Percentiles rank a stretch among this genome's conserved stretches.
Evolutionary conservation across 2,329 filamentous ascomycete species (phyloP).

Genomic region (Fusarium sp.): DNA sequence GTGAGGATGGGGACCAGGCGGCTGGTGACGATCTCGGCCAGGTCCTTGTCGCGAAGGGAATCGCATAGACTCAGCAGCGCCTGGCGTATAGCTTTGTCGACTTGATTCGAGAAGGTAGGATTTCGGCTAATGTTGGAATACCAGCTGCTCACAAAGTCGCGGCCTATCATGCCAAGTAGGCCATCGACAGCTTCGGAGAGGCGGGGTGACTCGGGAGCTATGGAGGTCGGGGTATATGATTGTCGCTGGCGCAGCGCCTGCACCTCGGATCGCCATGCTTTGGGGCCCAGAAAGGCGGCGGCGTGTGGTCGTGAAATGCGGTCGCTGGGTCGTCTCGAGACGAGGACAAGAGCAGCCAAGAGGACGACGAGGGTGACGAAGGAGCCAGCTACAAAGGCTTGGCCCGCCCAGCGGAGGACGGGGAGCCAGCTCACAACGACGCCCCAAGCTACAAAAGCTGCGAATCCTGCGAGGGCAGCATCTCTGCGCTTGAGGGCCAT

Average conservation of each 20-base stretch:
- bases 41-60: slow-evolving; percentile 78
- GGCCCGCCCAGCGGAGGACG: slow-evolving; percentile 82
- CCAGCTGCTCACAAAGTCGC: slow-evolving; percentile 91
- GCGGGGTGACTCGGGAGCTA: slow-evolving; percentile 80
- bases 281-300: slow-evolving; percentile 69
- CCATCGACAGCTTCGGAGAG: slow-evolving; percentile 85
- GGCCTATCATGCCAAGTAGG: slow-evolving; percentile 78
- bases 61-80: slow-evolving; percentile 78
- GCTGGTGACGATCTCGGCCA: slow-evolving; percentile 85
- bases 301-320: slow-evolving; percentile 55
- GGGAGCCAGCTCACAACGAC: slow-evolving; percentile 86
- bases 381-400: slow-evolving; percentile 81
- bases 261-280: slow-evolving; percentile 77
- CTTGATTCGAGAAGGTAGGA: slow-evolving; percentile 83
- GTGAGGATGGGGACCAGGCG: slow-evolving; percentile 90
- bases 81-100: slow-evolving; percentile 81
- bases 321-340: slow-evolving; percentile 61
- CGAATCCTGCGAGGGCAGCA: slow-evolving; percentile 74
- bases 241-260: slow-evolving; percentile 72
- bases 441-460: slow-evolving; percentile 87
- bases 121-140: slow-evolving; percentile 87
- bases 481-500: slow-evolving; percentile 81
- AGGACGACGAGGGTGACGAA: slow-evolving; percentile 65
- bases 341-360: slow-evolving; percentile 65
- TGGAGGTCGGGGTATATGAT: slow-evolving; percentile 72